Conservation (phyloP, 2,329 filamentous ascomycete species). For the Penicillium sp. region DNA sequence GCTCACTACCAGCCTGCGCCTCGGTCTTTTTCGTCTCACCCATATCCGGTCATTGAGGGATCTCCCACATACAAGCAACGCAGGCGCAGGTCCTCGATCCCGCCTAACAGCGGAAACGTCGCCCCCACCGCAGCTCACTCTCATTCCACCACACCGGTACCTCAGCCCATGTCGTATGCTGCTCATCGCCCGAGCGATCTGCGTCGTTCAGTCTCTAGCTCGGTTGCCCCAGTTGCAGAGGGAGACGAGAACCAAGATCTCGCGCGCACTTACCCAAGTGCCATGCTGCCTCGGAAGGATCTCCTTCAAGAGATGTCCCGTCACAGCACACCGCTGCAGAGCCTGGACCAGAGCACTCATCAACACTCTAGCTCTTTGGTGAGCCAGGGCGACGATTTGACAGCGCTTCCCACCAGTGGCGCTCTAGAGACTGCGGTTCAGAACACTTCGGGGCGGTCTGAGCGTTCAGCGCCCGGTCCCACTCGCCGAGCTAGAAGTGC, state of each 20-base stretch:
- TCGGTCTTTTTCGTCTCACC: constrained; percentile 69
- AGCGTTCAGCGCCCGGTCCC: constrained; percentile 61
- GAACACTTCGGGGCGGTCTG: constrained; percentile 61
- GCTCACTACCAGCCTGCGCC: constrained; percentile 74
- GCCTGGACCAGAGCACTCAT: constrained; percentile 77
- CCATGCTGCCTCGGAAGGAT: constrained; percentile 75
- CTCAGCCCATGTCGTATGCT: constrained; percentile 52
- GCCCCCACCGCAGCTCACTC: constrained; percentile 55
- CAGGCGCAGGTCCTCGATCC: constrained; percentile 88
- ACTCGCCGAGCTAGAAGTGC: constrained; percentile 89
- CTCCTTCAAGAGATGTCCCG: constrained; percentile 76
- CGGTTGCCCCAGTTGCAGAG: constrained; percentile 79
- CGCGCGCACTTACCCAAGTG: constrained; percentile 69
- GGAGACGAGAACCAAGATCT: constrained; percentile 77
- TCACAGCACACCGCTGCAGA: constrained; percentile 85
- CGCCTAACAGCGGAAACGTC: constrained; percentile 72
- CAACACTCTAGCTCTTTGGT: constrained; percentile 68
- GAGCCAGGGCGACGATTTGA: constrained; percentile 67
- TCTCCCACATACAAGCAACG: constrained; percentile 99
- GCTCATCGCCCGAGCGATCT: constrained; percentile 85
- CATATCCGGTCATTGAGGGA: constrained; percentile 95
- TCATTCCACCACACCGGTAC: constrained; percentile 41
- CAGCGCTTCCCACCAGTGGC: constrained; percentile 64
- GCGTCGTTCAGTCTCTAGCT: constrained; percentile 84
- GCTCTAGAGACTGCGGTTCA: constrained; percentile 56